Evolutionary conservation across 1,284 basidiomycete species (phyloP).

Genomic region (Marasmius sp.): DNA sequence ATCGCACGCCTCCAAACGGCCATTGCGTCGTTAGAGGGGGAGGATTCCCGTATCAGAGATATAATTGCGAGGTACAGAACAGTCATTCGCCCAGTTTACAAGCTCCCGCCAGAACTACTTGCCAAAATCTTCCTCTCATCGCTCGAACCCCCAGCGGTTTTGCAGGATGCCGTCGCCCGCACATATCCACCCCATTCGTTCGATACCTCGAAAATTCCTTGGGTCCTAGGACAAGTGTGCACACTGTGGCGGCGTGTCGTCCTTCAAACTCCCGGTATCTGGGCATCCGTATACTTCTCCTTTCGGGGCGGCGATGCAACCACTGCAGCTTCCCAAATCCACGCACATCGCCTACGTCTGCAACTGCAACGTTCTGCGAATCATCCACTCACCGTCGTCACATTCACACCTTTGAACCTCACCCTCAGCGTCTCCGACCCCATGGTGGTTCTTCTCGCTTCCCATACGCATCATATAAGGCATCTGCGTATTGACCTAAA

Average conservation of each 20-base stretch:
- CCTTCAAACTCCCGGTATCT: background rate
- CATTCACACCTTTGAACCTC: too few relatives aligned
- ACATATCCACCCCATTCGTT: background rate
- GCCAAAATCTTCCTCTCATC: background rate
- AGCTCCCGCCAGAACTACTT: background rate
- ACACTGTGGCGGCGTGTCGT: background rate
- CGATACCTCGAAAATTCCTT: background rate
- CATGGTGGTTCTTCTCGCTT: too few relatives aligned
- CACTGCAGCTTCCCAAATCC: too few relatives aligned
- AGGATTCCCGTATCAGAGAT: background rate
- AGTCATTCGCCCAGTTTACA: background rate
- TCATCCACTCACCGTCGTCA: too few relatives aligned
- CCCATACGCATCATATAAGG: too few relatives aligned
- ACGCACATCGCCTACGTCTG: too few relatives aligned
- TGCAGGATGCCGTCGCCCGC: background rate
- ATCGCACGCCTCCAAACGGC: background rate
- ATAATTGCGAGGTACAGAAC: background rate
- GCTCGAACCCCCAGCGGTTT: constrained; percentile 1
- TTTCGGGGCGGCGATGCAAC: too few relatives aligned
- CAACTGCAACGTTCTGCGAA: too few relatives aligned
- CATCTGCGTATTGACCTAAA: too few relatives aligned
- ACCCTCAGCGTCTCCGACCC: too few relatives aligned
- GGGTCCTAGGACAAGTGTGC: background rate
- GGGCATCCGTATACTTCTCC: background rate
- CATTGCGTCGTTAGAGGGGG: background rate